These are phyloP conservation scores for Helenozyma baotianmanensis DNA, from an alignment of 805 yeast species.

Conservation along the genomic window DNA sequence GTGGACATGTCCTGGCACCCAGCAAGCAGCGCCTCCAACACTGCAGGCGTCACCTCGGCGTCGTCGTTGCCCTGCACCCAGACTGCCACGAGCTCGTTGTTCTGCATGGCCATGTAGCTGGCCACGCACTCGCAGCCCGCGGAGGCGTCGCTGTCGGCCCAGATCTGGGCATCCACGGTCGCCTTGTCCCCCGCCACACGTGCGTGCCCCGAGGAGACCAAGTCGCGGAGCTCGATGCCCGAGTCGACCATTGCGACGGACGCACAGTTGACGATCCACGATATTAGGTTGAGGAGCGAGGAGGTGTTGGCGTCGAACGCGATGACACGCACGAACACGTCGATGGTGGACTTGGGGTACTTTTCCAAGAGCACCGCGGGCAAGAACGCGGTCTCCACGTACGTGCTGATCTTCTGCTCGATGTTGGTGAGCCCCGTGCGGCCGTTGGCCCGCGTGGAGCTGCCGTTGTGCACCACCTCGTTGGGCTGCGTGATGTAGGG, in stretches of 20 bases:
- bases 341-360: conserved; percentile 89
- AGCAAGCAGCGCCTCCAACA: conserved; percentile 28
- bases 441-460: conserved; percentile 19
- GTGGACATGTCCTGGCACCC: conserved; percentile 43
- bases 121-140: conserved; percentile 25
- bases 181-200: conserved; percentile 11
- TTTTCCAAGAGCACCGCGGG: conserved; percentile 57
- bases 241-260: conserved; percentile 80
- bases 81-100: conserved; percentile 56
- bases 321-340: conserved; percentile 66
- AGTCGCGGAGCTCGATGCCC: conserved; percentile 72
- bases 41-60: conserved; percentile 19
- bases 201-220: conserved; percentile 65
- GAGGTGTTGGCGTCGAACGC: conserved; percentile 30
- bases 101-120: conserved; percentile 51
- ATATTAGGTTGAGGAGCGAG: conserved; percentile 35
- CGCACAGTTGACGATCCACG: conserved; percentile 57
- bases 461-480: conserved; percentile 23
- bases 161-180: conserved; percentile 10
- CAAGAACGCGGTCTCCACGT: conserved; percentile 46
- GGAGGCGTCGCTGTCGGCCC: conserved; percentile 2
- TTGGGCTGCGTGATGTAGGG: conserved; percentile 45
- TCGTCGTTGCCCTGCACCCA: conserved; percentile 39
- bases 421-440: conserved; percentile 31
- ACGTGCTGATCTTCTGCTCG: conserved; percentile 49